phyloP scores from a whole-genome alignment of 257 asterid genomes.

The Voacanga thouarsii region DNA sequence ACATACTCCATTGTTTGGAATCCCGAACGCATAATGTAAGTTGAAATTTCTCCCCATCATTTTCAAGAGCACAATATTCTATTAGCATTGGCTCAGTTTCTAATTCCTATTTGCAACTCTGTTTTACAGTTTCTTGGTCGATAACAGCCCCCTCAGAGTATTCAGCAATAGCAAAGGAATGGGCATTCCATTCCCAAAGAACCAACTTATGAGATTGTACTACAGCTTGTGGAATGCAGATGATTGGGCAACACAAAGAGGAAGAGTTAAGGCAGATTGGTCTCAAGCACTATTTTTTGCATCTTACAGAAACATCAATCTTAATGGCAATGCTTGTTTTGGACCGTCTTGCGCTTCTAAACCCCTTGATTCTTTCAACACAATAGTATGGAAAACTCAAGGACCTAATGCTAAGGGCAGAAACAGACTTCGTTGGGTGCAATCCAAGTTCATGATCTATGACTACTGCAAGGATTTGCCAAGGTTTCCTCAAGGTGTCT shows the following conservation, averaged over 20 bases:
- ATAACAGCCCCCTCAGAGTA: slow-evolving; percentile 54
- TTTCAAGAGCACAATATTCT: not conserved
- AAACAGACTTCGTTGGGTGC: slow-evolving; percentile 19
- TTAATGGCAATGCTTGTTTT: slow-evolving; percentile 16
- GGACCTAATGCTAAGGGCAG: slow-evolving; percentile 39
- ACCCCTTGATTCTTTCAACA: not conserved
- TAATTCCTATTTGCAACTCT: not conserved
- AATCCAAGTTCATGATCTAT: slow-evolving; percentile 20
- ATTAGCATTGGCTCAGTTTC: not conserved
- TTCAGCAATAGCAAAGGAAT: slow-evolving; percentile 39
- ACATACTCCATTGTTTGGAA: slow-evolving; percentile 64
- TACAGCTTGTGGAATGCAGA: slow-evolving; percentile 65
- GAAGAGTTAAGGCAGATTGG: slow-evolving; percentile 63
- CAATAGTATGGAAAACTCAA: slow-evolving; percentile 40
- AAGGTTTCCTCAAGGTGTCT: slow-evolving; percentile 21
- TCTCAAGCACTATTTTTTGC: slow-evolving; percentile 52
- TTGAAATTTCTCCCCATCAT: no score
- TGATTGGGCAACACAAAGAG: slow-evolving; percentile 78
- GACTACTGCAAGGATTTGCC: slow-evolving; percentile 15
- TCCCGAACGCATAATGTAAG: slow-evolving; percentile 48
- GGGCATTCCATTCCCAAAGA: slow-evolving; percentile 51
- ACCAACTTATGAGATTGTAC: slow-evolving; percentile 48
- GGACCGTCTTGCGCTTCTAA: not conserved
- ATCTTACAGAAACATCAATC: slow-evolving; percentile 33
- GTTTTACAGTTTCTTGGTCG: slow-evolving; percentile 49